phyloP scores from a whole-genome alignment of 306 rosid genomes.

The Cotoneaster glaucophyllus region DNA sequence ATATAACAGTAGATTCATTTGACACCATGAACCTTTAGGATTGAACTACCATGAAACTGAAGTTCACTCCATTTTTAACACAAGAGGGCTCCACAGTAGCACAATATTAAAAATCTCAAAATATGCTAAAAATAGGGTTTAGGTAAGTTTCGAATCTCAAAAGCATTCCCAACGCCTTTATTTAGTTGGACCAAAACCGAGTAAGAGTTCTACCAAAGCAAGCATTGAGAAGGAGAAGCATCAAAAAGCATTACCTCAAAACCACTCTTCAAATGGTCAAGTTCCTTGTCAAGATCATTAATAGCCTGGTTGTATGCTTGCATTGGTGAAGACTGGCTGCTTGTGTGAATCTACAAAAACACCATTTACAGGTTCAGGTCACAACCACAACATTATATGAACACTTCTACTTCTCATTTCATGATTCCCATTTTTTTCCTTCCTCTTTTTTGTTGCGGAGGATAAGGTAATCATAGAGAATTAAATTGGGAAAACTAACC shows the following conservation, averaged over 20 bases:
- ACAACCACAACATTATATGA: neutral
- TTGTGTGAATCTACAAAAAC: constrained; percentile 71
- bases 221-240: neutral
- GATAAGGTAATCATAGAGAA: neutral
- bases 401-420: neutral
- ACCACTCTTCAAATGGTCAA: constrained; percentile 62
- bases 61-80: neutral
- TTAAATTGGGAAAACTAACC: constrained; percentile 38
- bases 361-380: neutral
- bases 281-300: constrained; percentile 83
- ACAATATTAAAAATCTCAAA: neutral
- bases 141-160: neutral
- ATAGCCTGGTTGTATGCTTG: constrained; percentile 93
- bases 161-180: neutral
- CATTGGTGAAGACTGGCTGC: constrained; percentile 91
- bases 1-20: neutral
- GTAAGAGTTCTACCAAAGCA: neutral
- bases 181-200: neutral
- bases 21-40: too few species aligned
- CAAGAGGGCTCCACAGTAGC: neutral
- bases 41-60: neutral
- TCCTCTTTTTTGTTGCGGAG: neutral
- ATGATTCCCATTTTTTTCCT: neutral
- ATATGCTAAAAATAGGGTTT: neutral
- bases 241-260: constrained; percentile 49